A percentile compares a stretch with the other conserved stretches of the same genome.
Conservation (phyloP, 2,329 filamentous ascomycete genomes). For the Hypoxylon sp. region DNA sequence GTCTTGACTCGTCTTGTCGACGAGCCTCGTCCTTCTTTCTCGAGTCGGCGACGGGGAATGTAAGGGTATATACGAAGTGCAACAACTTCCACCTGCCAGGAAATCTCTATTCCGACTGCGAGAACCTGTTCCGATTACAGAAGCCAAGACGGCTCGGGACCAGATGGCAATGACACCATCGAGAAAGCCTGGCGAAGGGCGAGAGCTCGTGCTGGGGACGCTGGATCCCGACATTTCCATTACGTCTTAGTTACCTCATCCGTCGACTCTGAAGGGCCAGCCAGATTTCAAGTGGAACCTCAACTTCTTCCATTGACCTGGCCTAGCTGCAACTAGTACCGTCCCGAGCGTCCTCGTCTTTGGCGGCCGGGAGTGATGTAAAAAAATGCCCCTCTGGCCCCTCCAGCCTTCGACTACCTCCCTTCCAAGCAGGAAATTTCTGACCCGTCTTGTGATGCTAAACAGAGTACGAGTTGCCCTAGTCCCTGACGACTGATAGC, state of each 20-base stretch:
- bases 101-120: not conserved
- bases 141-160: constrained; percentile 23
- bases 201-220: constrained; percentile 16
- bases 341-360: too few species aligned
- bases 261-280: constrained; percentile 13
- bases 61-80: too few species aligned
- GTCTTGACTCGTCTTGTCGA: too few species aligned
- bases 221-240: constrained; percentile 38
- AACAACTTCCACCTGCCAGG: not conserved
- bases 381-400: not conserved
- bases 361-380: constrained; percentile 25
- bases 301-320: constrained; percentile 5
- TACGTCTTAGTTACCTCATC: constrained; percentile 46
- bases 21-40: not conserved
- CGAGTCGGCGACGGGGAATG: too few species aligned
- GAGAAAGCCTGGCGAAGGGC: too few species aligned
- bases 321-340: not conserved
- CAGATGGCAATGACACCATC: constrained; percentile 14
- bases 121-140: constrained; percentile 14
- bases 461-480: constrained; percentile 1
- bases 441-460: constrained; percentile 19
- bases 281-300: constrained; percentile 20
- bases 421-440: constrained; percentile 21
- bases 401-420: not conserved
- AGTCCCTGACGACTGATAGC: not conserved